Percentiles rank a stretch among this genome's conserved stretches.
Evolutionary conservation across 169 alveolate species (phyloP).

Genomic region (Blepharisma undulans): DNA sequence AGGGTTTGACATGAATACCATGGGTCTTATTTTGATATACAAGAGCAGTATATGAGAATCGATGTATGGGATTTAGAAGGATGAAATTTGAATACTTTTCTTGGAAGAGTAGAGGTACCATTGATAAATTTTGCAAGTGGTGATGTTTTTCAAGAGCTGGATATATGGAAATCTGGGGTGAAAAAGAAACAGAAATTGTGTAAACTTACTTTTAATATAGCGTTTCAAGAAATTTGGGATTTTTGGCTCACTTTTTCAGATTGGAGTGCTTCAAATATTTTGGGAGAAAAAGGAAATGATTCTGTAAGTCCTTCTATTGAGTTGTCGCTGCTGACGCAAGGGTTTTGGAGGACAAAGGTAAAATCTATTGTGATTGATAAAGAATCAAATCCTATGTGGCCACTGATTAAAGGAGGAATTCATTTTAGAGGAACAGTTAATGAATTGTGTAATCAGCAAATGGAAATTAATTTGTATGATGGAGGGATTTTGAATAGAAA

Average conservation of each 20-base stretch:
- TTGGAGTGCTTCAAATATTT: slow-evolving; percentile 6
- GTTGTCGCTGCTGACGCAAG: neutral
- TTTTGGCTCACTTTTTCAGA: slow-evolving; percentile 21
- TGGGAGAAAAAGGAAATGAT: neutral
- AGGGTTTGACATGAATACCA: slow-evolving; percentile 17
- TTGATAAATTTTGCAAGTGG: slow-evolving; percentile 28
- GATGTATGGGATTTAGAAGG: slow-evolving; percentile 36
- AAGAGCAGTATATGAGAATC: slow-evolving; percentile 30
- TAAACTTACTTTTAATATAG: neutral
- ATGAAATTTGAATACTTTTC: slow-evolving; percentile 15
- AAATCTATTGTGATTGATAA: slow-evolving; percentile 6
- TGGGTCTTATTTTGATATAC: slow-evolving; percentile 39
- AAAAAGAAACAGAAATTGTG: slow-evolving; percentile 25
- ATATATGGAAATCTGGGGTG: neutral
- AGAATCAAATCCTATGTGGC: slow-evolving; percentile 34
- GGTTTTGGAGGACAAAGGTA: neutral
- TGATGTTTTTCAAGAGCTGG: slow-evolving; percentile 21
- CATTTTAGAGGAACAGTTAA: slow-evolving; percentile 29
- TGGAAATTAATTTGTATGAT: slow-evolving; percentile 8
- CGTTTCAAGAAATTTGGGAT: slow-evolving; percentile 40
- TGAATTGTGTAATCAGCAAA: slow-evolving; percentile 14
- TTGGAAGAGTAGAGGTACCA: slow-evolving; percentile 38
- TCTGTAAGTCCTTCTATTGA: slow-evolving; percentile 18
- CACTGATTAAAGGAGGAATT: slow-evolving; percentile 30
- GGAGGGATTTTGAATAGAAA: slow-evolving; percentile 7